Conservation (phyloP, 495 filamentous ascomycete species). For the Talaromyces proteolyticus region DNA sequence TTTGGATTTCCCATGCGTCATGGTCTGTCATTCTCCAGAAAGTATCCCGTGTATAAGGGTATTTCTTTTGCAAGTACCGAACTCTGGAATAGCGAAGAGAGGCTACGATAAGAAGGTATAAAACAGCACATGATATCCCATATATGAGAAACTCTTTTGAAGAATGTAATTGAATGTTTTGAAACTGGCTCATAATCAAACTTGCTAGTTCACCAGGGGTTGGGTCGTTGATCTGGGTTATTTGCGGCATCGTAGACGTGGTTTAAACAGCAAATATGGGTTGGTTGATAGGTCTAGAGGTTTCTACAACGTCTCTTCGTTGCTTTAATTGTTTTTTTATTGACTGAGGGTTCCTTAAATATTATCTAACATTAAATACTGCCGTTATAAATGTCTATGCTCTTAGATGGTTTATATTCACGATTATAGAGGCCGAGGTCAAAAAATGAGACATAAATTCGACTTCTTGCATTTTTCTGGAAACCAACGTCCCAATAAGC, state of each 20-base stretch:
- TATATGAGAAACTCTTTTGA: neutral
- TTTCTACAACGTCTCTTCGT: no score
- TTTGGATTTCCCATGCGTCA: constrained; percentile 52
- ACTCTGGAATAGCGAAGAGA: constrained; percentile 46
- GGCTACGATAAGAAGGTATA: constrained; percentile 26
- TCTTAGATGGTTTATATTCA: neutral
- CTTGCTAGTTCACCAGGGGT: no score
- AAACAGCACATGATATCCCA: neutral
- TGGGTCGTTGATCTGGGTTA: no score
- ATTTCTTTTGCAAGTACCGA: constrained; percentile 35
- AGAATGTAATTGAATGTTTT: neutral
- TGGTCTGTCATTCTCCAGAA: constrained; percentile 57
- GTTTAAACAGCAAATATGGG: no score
- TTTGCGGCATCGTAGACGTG: no score
- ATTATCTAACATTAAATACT: neutral
- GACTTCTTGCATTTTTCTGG: no score
- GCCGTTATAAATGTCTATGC: no score
- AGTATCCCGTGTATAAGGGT: constrained; percentile 50
- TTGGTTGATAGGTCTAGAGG: no score
- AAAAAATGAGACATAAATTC: neutral
- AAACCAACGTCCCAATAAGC: no score
- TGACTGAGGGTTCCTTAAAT: no score
- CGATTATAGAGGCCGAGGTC: neutral
- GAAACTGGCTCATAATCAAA: no score
- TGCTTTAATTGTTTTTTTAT: no score